Evolutionary conservation across 306 rosid species (phyloP), one percentile per base, ranked within the genome.

Genomic region (Lathyrus sativus): DNA sequence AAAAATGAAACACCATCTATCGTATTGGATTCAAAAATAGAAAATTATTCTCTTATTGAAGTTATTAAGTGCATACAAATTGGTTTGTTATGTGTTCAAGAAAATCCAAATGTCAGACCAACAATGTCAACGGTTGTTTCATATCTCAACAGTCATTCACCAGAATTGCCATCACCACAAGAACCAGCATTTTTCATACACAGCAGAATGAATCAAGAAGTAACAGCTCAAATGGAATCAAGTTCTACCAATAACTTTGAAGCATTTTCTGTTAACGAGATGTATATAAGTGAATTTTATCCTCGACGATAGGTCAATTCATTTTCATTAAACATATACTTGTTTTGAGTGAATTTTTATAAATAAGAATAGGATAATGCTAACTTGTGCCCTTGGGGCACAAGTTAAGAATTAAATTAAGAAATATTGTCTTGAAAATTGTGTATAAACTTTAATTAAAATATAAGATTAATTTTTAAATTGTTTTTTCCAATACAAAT

Each of bases 61-160:
- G 83, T 84, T 9, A 62, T 57, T 19, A 77, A 77, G 70, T 84
- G 81, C 71, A 75, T 80, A 46, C 83, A 80, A 3, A 77, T 80
- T 7, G 81, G 85, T 7, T 63, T 84, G 51, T 71, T 84, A 6
- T 84, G 83, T 10, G 83, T 84, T 71, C 88, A 80, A 22, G 85
- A 84, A 41, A 76, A 77, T 67, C 79, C 85, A 37, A 31, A 38
- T 38, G 79, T 62, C 4, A 84, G 88, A 14, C 83, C 88, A 5
- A 74, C 85, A 8, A 80, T 84, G 83, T 65, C 76, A 59, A 66
- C 50, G 0, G 33, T 78, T 39, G 51, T 74, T 60, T 43, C 26
- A n/a, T 73, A 70, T 62, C 82, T 83, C 9, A 77, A 61, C 19
- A 83, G 78, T 43, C 74, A 48, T 12, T 74, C 82, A 14, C 14